Evolutionary conservation across 768 basidiomycete genomes (phyloP).

Genomic region (Kwoniella pini): DNA sequence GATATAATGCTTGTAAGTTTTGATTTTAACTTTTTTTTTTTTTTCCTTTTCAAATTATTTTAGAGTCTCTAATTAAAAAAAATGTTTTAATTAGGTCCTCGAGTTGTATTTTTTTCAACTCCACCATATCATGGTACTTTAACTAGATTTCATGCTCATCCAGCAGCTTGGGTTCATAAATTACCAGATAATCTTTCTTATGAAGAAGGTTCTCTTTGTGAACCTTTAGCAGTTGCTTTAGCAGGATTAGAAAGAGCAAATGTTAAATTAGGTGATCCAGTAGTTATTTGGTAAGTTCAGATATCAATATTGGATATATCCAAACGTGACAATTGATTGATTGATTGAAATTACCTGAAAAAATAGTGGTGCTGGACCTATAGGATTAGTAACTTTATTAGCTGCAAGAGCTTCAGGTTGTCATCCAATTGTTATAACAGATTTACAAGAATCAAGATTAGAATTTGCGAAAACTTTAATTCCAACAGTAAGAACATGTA

Average conservation of each 20-base stretch:
- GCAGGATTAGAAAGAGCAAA: conserved; percentile 56
- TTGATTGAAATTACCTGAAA: too few relatives aligned
- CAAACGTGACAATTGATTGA: too few relatives aligned
- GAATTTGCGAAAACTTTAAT: conserved; percentile 56
- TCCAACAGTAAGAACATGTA: conserved; percentile 54
- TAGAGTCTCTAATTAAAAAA: too few relatives aligned
- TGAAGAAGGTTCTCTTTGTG: conserved; percentile 57
- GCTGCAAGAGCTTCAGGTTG: conserved; percentile 56
- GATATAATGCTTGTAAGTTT: conserved; percentile 57
- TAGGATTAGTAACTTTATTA: conserved; percentile 56
- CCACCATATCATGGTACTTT: conserved; percentile 57
- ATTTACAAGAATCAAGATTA: conserved; percentile 55
- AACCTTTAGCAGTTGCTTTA: conserved; percentile 56
- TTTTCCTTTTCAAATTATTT: not conserved
- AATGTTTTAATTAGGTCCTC: conserved; percentile 45
- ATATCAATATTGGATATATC: not conserved
- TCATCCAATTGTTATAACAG: conserved; percentile 57
- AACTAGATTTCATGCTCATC: conserved; percentile 52
- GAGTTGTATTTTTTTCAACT: conserved; percentile 57
- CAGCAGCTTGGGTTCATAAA: conserved; percentile 56
- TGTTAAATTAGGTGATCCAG: conserved; percentile 55
- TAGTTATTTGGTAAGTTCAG: conserved; percentile 54
- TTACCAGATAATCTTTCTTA: conserved; percentile 55
- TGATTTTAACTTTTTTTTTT: not conserved
- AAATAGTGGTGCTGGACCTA: conserved; percentile 57